Percentiles rank a stretch among this genome's conserved stretches.
These are phyloP conservation scores for Funneliformis caledonium DNA, from an alignment of 371 early-diverging fungal genomes.

Conservation along the genomic window DNA sequence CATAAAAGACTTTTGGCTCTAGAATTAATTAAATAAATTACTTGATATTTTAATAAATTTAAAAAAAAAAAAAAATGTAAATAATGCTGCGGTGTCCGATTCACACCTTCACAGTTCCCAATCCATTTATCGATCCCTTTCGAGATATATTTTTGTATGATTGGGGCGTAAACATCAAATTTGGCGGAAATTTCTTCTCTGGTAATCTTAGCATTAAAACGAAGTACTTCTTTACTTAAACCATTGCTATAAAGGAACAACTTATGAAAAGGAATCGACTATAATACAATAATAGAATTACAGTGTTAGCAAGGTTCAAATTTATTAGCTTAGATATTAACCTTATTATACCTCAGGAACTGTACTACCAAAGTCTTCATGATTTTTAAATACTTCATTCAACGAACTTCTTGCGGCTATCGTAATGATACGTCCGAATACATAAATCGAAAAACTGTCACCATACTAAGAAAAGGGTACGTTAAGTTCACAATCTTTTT, in stretches of 20 bases:
- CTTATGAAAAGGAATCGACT: neutral
- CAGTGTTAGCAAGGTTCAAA: neutral
- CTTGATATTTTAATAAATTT: neutral
- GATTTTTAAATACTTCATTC: neutral
- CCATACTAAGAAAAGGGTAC: conserved; percentile 2
- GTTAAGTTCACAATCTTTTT: neutral
- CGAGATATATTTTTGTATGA: neutral
- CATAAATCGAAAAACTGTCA: conserved; percentile 22
- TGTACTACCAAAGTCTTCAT: neutral
- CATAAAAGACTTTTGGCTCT: neutral
- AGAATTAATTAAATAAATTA: neutral
- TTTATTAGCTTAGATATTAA: no score
- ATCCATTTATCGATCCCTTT: conserved; percentile 23
- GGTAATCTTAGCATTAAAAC: neutral
- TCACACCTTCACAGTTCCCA: conserved; percentile 22
- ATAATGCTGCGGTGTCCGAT: neutral
- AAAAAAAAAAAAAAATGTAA: neutral
- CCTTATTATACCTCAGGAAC: neutral
- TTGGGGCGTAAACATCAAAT: neutral
- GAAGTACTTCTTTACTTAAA: neutral
- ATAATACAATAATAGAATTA: neutral
- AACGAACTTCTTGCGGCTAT: neutral
- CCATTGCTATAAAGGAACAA: neutral
- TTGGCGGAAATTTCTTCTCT: neutral
- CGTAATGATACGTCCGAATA: neutral